Percentiles rank a stretch among this genome's conserved stretches.
Evolutionary conservation across 768 basidiomycete species (phyloP).

Genomic region (Naematelia encephala): DNA sequence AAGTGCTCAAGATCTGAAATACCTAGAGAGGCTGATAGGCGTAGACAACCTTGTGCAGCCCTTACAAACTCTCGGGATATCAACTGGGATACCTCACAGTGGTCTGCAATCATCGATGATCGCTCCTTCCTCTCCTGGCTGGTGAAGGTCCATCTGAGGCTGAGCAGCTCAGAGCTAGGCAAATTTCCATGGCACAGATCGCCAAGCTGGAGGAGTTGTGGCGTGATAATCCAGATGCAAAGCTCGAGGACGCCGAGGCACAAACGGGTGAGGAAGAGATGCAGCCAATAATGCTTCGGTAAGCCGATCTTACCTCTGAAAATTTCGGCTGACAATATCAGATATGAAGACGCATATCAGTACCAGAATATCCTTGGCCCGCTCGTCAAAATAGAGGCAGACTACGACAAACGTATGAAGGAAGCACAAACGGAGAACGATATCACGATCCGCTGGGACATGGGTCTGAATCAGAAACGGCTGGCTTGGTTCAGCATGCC

Average conservation of each 20-base stretch:
- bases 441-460: constrained; percentile 92
- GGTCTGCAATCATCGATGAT: constrained; percentile 98
- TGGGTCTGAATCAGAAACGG: constrained; percentile 96
- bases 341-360: constrained; percentile 97
- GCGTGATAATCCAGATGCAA: constrained; percentile 93
- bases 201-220: constrained; percentile 96
- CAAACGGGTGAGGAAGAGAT: constrained; percentile 98
- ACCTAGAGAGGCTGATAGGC: neutral
- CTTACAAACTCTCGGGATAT: constrained; percentile 87
- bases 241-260: constrained; percentile 93
- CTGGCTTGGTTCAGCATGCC: constrained; percentile 98
- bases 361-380: constrained; percentile 99
- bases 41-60: constrained; percentile 93
- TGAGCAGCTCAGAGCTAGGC: constrained; percentile 91
- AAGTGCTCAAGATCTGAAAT: constrained; percentile 40
- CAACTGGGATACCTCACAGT: constrained; percentile 95
- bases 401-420: constrained; percentile 96
- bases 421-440: constrained; percentile 98
- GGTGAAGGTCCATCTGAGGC: constrained; percentile 92
- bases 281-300: constrained; percentile 75
- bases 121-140: constrained; percentile 99
- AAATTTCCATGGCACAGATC: constrained; percentile 95
- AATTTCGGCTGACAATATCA: constrained; percentile 18
- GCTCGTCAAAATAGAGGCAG: constrained; percentile 98
- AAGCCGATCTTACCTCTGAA: constrained; percentile 8